phyloP scores from a whole-genome alignment of 176 grass and related monocot genomes.

The Musa acuminata region DNA sequence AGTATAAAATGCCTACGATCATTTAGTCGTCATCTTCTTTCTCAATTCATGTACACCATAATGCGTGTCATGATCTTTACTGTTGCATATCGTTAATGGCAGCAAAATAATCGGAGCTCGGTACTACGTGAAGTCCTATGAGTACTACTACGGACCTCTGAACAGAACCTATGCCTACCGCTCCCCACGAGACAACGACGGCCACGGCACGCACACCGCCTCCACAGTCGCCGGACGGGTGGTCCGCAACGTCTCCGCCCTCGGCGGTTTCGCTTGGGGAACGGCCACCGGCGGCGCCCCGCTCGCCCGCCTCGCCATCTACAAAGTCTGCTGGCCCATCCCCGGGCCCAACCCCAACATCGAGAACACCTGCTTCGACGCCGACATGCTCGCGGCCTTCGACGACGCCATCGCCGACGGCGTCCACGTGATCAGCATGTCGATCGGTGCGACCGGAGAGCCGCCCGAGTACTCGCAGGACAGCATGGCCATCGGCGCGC shows the following conservation, averaged over 20 bases:
- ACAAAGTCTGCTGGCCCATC: constrained; percentile 99
- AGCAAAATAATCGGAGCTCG: constrained; percentile 90
- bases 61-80: no score
- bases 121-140: constrained; percentile 80
- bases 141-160: constrained; percentile 38
- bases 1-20: no score
- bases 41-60: no score
- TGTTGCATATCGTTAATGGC: background rate
- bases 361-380: constrained; percentile 90
- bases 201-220: constrained; percentile 89
- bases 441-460: constrained; percentile 44
- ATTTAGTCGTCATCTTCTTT: no score
- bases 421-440: constrained; percentile 79
- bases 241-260: constrained; percentile 36
- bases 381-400: constrained; percentile 88
- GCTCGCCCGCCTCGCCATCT: constrained; percentile 54
- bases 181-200: constrained; percentile 80
- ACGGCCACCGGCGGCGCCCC: constrained; percentile 59
- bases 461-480: constrained; percentile 31
- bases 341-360: constrained; percentile 75
- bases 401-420: constrained; percentile 88
- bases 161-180: constrained; percentile 56
- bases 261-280: constrained; percentile 68
- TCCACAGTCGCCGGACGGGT: constrained; percentile 60
- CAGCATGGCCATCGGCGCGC: constrained; percentile 67